These are phyloP conservation scores for Rhodotorula glutinis DNA, from an alignment of 1,284 basidiomycete genomes.

Conservation along the genomic window DNA sequence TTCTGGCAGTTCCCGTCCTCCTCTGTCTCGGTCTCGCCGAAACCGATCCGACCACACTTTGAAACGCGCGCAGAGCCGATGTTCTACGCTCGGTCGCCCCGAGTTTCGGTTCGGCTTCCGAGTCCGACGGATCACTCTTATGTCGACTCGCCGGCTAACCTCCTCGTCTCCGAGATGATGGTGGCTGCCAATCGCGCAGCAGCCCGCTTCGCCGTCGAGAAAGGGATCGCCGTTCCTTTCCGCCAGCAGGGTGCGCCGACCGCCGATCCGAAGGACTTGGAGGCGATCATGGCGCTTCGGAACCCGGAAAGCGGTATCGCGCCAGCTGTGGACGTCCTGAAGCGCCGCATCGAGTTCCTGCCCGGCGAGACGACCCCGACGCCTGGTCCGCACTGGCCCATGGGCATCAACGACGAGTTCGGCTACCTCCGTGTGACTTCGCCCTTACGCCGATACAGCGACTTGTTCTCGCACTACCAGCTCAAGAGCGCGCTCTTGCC, in stretches of 20 bases:
- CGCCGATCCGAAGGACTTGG: conserved; percentile 7
- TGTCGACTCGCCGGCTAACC: conserved; percentile 40
- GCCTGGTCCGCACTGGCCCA: conserved; percentile 63
- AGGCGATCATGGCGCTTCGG: conserved; percentile 46
- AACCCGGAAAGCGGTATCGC: conserved; percentile 46
- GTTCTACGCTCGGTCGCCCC: conserved; percentile 61
- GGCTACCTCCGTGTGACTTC: conserved; percentile 79
- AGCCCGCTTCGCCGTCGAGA: conserved; percentile 66
- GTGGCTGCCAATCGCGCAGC: conserved; percentile 74
- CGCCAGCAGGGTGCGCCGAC: conserved; percentile 55
- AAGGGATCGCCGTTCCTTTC: conserved; percentile 64
- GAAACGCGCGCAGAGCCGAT: conserved; percentile 44
- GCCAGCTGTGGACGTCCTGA: conserved; percentile 41
- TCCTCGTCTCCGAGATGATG: conserved; percentile 77
- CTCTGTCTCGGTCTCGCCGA: conserved; percentile 33
- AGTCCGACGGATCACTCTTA: neutral
- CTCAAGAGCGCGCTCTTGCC: conserved; percentile 68
- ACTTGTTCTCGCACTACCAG: conserved; percentile 90
- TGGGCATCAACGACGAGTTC: conserved; percentile 70
- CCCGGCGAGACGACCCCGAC: conserved; percentile 55
- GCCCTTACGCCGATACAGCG: conserved; percentile 79
- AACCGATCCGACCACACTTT: conserved; percentile 12
- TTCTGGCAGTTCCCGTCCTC: conserved; percentile 31
- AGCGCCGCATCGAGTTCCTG: conserved; percentile 42
- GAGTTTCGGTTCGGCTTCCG: conserved; percentile 34